Evolutionary conservation across 257 asterid species (phyloP), one percentile per base, ranked within the genome.

Genomic region (Solanum sitiens): DNA sequence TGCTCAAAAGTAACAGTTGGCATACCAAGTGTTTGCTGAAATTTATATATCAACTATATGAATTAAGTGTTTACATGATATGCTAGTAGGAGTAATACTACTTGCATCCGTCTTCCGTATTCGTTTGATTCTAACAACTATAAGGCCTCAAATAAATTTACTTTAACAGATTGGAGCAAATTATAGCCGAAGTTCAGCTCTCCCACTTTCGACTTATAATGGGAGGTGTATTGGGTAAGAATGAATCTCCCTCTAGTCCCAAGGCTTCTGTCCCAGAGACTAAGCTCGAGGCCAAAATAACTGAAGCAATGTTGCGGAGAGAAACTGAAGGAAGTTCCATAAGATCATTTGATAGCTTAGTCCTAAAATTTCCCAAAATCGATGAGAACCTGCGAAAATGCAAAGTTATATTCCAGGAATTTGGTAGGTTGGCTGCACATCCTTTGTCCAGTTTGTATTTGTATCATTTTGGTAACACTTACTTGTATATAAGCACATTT

Each of bases 331-430:
- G 99, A 89, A 93, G 93, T 88, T 85, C 96, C 47, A 86, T 91
- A 83, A 93, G 82, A 88, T 95, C 99, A 59, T 95, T 95, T 73
- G 93, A 95, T 90, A 92, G 91, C 90, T 87, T 95, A 47, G 94
- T 96, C 92, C 91, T 96, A 63, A 94, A 94, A 53, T 96, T 96
- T 79, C 99, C 99, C 73, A 96, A 93, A 88, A 95, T 96, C 45
- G 98, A 94, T 12, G 93, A 94, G 92, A 93, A 94, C 93, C 86
- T 96, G 65, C 90, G 95, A 91, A 96, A 95, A 91, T 95, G 95
- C 92, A 93, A 90, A 91, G 89, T 90, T 13, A 91, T 91, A 37
- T 96, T 95, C 61, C 89, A 93, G 86, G 95, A 94, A 87, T 96
- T 94, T 33, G 99, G 99, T 96, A 87, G 63, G 91, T 79, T 79